These are phyloP conservation scores for Pirum gemmata DNA, from an alignment of 78 protist species.

Conservation along the genomic window DNA sequence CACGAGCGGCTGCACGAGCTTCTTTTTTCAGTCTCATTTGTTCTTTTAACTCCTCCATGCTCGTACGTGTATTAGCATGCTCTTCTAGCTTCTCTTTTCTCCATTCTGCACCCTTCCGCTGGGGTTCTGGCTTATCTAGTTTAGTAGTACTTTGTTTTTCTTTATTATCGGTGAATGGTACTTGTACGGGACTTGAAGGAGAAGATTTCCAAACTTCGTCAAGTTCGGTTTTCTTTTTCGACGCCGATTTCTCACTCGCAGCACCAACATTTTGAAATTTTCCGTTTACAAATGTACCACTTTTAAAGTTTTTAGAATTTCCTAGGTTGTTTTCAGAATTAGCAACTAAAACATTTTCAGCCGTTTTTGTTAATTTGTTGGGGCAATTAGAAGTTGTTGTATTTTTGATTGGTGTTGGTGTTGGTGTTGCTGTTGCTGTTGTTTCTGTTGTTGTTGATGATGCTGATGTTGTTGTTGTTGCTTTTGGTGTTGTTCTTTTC, in stretches of 20 bases:
- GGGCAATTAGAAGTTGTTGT: neutral
- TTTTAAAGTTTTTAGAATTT: neutral
- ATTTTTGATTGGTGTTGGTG: neutral
- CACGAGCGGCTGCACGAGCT: too few species aligned
- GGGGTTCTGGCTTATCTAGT: too few species aligned
- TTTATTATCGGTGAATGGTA: too few species aligned
- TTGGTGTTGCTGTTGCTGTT: neutral
- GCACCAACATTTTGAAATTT: neutral
- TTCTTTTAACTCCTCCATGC: neutral
- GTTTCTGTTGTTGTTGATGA: neutral
- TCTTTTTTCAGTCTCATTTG: neutral
- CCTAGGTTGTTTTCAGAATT: neutral
- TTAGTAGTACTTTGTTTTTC: too few species aligned
- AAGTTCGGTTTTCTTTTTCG: neutral
- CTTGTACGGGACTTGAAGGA: neutral
- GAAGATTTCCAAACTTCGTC: neutral
- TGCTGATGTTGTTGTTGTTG: neutral
- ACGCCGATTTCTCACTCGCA: neutral
- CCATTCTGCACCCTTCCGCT: neutral
- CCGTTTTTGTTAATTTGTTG: neutral
- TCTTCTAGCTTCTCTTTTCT: neutral
- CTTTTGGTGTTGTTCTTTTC: neutral
- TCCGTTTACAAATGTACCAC: neutral
- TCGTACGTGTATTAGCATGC: neutral
- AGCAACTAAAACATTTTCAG: neutral